A percentile compares a stretch with the other conserved stretches of the same genome.
Evolutionary conservation across 2,329 filamentous ascomycete species (phyloP).

Genomic region (Penicillium sp.): DNA sequence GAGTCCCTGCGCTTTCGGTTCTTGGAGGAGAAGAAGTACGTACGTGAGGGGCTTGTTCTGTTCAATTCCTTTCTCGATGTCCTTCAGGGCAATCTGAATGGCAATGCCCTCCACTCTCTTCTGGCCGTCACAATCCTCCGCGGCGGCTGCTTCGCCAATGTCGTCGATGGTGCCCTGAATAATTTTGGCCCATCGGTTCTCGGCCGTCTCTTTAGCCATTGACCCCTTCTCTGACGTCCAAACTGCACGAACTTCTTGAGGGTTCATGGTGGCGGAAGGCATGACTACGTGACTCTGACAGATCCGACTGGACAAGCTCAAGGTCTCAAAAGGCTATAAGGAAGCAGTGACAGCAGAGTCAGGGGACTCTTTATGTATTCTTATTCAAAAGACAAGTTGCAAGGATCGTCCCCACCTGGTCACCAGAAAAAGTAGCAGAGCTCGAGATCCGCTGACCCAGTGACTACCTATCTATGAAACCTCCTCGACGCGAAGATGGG

Average conservation of each 20-base stretch:
- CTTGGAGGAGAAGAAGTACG: background rate
- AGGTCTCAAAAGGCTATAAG: background rate
- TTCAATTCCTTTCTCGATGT: constrained; percentile 11
- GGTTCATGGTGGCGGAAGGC: constrained; percentile 8
- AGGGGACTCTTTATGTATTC: constrained; percentile 8
- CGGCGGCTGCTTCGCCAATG: constrained; percentile 11
- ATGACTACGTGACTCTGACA: constrained; percentile 4
- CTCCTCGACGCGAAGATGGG: background rate
- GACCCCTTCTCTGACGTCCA: constrained; percentile 10
- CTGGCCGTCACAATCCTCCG: background rate
- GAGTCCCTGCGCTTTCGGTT: background rate
- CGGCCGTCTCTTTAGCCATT: constrained; percentile 19
- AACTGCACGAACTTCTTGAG: constrained; percentile 5
- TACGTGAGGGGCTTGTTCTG: constrained; percentile 7
- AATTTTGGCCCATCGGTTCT: constrained; percentile 22
- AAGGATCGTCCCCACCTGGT: background rate
- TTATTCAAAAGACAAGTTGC: background rate
- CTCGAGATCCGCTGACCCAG: too few species aligned
- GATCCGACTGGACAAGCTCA: constrained; percentile 1
- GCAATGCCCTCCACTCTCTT: constrained; percentile 13
- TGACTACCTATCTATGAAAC: background rate
- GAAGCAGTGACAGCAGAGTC: background rate
- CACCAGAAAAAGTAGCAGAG: background rate
- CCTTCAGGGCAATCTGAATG: constrained; percentile 10
- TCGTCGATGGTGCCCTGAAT: constrained; percentile 17